These are phyloP conservation scores for Prunus dulcis DNA, from an alignment of 306 rosid species.

Conservation along the genomic window DNA sequence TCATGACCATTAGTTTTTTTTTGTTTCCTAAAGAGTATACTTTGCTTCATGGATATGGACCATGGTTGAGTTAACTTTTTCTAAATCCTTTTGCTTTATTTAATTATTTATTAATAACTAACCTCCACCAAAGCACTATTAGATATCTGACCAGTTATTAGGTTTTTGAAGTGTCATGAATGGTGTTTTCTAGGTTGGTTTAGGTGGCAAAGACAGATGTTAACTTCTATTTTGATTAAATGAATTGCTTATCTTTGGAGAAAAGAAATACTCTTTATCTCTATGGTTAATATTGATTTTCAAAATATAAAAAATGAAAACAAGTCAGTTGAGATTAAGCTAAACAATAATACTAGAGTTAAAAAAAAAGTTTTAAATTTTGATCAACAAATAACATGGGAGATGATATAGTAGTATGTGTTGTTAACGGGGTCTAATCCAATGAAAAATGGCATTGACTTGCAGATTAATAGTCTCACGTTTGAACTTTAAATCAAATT, in stretches of 20 bases:
- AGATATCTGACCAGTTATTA: not conserved
- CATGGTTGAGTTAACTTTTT: not conserved
- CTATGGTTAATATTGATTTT: no score
- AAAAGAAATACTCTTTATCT: no score
- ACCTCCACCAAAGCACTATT: not conserved
- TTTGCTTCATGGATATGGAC: not conserved
- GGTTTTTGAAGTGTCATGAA: not conserved
- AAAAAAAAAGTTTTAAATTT: not conserved
- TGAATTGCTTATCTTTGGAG: no score
- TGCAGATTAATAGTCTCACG: no score
- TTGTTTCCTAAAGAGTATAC: not conserved
- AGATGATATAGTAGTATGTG: not conserved
- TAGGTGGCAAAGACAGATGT: not conserved
- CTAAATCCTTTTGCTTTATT: not conserved
- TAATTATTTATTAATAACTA: not conserved
- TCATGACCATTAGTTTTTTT: not conserved
- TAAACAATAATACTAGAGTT: not conserved
- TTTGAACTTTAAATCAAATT: no score
- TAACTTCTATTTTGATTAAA: no score
- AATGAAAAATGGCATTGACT: no score
- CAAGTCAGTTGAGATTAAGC: not conserved
- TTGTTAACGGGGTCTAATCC: accelerated
- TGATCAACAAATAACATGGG: not conserved
- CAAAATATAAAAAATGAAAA: not conserved
- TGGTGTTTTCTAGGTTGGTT: no score